Evolutionary conservation across 306 rosid species (phyloP).

Genomic region (Medicago ruthenica): DNA sequence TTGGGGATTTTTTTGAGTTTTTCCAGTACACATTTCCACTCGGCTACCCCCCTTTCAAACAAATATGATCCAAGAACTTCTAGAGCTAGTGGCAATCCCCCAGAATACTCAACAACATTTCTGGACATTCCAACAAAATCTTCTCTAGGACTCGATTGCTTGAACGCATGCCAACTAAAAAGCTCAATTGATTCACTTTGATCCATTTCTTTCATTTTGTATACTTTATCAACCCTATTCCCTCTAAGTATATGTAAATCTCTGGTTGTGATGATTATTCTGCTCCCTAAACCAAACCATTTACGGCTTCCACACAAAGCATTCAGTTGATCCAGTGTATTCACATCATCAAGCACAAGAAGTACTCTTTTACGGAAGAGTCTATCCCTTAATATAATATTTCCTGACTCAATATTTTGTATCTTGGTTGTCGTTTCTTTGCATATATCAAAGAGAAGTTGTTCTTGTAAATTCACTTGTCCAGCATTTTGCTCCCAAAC

Average conservation of each 20-base stretch:
- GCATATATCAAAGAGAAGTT: background rate
- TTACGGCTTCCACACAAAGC: background rate
- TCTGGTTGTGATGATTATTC: background rate
- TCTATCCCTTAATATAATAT: background rate
- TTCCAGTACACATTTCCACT: too few relatives aligned
- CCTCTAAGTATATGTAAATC: background rate
- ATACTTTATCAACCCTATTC: too few relatives aligned
- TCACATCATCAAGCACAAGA: background rate
- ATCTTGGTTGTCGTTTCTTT: background rate
- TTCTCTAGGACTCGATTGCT: too few relatives aligned
- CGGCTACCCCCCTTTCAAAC: too few relatives aligned
- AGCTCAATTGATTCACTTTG: too few relatives aligned
- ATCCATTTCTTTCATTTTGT: too few relatives aligned
- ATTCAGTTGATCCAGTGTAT: background rate
- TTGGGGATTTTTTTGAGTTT: too few relatives aligned
- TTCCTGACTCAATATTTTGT: background rate
- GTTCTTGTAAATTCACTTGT: background rate
- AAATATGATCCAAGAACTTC: too few relatives aligned
- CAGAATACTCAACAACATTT: too few relatives aligned
- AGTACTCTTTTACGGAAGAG: background rate
- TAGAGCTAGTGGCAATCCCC: too few relatives aligned
- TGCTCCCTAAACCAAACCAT: background rate
- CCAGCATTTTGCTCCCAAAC: background rate
- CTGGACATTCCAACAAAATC: too few relatives aligned
- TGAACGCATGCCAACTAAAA: too few relatives aligned